A percentile compares a stretch with the other conserved stretches of the same genome.
Evolutionary conservation across 305 asterid genomes (phyloP).

Genomic region (Fraxinus sp.): DNA sequence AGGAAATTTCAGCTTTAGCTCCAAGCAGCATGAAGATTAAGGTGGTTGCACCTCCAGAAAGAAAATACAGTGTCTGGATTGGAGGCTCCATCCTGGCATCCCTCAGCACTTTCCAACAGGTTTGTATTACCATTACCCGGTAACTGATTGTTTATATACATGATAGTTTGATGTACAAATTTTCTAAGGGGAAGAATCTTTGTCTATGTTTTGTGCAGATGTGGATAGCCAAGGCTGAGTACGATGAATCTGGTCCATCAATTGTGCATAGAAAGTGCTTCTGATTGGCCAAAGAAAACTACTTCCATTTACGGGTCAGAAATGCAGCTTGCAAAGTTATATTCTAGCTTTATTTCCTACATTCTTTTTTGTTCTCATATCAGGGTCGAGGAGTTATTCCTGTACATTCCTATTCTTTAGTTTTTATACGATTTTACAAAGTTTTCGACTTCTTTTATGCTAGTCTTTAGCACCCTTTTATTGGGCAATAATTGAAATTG

Average conservation of each 20-base stretch:
- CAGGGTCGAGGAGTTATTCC: background rate
- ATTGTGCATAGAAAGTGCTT: conserved; percentile 5
- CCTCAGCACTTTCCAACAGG: conserved; percentile 1
- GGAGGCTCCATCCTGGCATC: conserved; percentile 6
- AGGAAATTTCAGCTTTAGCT: background rate
- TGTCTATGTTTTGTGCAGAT: background rate
- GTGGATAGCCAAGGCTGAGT: conserved; percentile 1
- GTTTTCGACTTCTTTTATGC: background rate
- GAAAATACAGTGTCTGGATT: conserved; percentile 1
- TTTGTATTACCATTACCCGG: background rate
- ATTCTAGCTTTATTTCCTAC: background rate
- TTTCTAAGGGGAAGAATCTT: background rate
- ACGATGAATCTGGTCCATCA: background rate
- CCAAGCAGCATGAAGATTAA: conserved; percentile 11
- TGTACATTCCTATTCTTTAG: too few relatives aligned
- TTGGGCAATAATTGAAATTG: background rate
- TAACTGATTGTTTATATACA: background rate
- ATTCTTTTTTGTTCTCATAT: background rate
- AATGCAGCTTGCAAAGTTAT: background rate
- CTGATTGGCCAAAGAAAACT: background rate
- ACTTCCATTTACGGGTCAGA: background rate
- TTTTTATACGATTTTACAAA: background rate
- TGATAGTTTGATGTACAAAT: background rate
- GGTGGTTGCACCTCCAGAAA: background rate
- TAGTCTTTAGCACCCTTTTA: background rate